Evolutionary conservation across 768 basidiomycete genomes (phyloP), one percentile per base, ranked within the genome.

Genomic region (Boletus reticuloceps): DNA sequence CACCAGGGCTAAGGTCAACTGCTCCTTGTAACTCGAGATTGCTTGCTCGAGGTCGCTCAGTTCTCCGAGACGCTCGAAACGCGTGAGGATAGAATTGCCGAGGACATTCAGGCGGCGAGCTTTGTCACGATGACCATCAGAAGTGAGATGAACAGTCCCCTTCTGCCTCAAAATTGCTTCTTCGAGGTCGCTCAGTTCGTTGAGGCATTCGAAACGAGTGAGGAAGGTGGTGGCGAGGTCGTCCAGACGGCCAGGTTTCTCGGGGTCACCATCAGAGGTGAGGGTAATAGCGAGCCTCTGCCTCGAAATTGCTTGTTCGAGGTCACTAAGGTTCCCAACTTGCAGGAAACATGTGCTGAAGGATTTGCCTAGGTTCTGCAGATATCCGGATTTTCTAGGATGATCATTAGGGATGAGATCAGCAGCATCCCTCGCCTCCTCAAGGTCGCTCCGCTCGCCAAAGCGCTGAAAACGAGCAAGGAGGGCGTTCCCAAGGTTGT

Each of bases 401-500:
- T 45, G 29, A 31, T 45, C 44, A 19, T 45, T 31, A 11, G 19
- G 44, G 9, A 20, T 12, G 17, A 48, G 13, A 13, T 6, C 16
- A 16, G 51, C 29, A 32, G 49, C 49, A 1, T n/a, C 43, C 16
- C 8, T 13, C 11, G 37, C 19, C 10, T 46, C 16, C 32, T 52
- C 46, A 13, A 58, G 57, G 36, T 58, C 53, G 13, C 27, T 16
- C 27, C 50, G 32, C 13, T 55, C 34, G 2, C 46, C 45, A 3
- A 58, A 27, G 10, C 40, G 22, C 10, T 51, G 13, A 3, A 50
- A 55, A 22, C 44, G 57, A 17, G 10, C 8, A 5, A 27, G 20
- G 10, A 55, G n/a, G 22, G 44, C 34, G 22, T 47, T 34, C 2
- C 43, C 44, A 12, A 54, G 25, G 6, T 17, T 32, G 29, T 20